Percentiles rank a stretch among this genome's conserved stretches.
phyloP scores from a whole-genome alignment of 2,329 filamentous ascomycete species.

The Claviceps sp. region DNA sequence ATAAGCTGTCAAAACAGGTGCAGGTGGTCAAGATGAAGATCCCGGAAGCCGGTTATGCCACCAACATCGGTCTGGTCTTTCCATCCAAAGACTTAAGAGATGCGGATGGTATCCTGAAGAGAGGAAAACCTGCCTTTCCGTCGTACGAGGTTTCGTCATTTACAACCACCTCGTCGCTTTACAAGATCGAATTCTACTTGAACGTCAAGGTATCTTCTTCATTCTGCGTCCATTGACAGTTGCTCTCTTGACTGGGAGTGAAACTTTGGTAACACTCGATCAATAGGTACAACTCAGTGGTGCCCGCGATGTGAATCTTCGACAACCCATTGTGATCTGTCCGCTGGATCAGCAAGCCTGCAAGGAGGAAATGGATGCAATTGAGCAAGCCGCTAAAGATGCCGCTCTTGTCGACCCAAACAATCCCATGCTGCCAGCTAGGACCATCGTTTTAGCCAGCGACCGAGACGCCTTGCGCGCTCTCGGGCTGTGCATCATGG shows the following conservation, averaged over 20 bases:
- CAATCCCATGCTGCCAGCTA: slow-evolving; percentile 82
- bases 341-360: slow-evolving; percentile 90
- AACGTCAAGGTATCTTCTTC: slow-evolving; percentile 61
- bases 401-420: slow-evolving; percentile 77
- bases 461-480: slow-evolving; percentile 53
- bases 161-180: slow-evolving; percentile 83
- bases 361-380: slow-evolving; percentile 97
- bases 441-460: slow-evolving; percentile 64
- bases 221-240: neutral
- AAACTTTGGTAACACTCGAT: slow-evolving; percentile 9
- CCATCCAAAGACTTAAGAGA: slow-evolving; percentile 82
- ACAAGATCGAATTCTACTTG: slow-evolving; percentile 97
- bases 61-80: slow-evolving; percentile 82
- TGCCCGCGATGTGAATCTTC: slow-evolving; percentile 74
- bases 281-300: slow-evolving; percentile 71
- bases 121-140: slow-evolving; percentile 78
- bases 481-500: slow-evolving; percentile 50
- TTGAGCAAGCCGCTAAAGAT: slow-evolving; percentile 89
- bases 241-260: slow-evolving; percentile 1
- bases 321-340: slow-evolving; percentile 91
- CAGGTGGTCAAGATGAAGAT: slow-evolving; percentile 72
- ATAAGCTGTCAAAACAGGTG: slow-evolving; percentile 71
- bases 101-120: slow-evolving; percentile 71
- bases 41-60: slow-evolving; percentile 84
- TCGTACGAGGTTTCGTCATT: slow-evolving; percentile 82